Evolutionary conservation across 768 basidiomycete genomes (phyloP).

Genomic region (Collybiopsis luxurians): DNA sequence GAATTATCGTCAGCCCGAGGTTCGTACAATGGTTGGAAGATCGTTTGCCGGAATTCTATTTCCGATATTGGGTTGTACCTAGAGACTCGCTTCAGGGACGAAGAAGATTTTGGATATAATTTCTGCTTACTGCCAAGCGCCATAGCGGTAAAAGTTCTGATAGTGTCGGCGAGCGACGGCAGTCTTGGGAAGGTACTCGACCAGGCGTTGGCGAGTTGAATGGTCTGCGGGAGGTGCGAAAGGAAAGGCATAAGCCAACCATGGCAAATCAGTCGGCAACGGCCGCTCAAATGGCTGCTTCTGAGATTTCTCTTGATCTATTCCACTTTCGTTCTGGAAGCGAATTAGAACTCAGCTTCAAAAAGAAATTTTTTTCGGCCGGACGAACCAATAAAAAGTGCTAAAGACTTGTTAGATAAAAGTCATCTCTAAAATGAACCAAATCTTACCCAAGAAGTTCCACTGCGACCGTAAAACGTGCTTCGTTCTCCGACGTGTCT

Average conservation of each 20-base stretch:
- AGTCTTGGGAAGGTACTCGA: constrained; percentile 43
- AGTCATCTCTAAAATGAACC: not conserved
- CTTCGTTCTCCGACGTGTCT: constrained; percentile 53
- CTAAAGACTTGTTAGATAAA: constrained; percentile 24
- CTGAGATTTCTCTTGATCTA: constrained; percentile 46
- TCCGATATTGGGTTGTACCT: constrained; percentile 71
- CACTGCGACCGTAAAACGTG: constrained; percentile 62
- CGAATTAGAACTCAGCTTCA: constrained; percentile 1
- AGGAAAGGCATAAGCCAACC: constrained; percentile 61
- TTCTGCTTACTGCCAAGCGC: constrained; percentile 59
- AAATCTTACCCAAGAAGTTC: constrained; percentile 63
- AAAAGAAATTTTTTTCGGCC: not conserved
- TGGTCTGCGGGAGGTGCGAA: constrained; percentile 44
- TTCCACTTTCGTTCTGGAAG: constrained; percentile 54
- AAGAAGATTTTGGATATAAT: not conserved
- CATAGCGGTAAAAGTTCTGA: constrained; percentile 61
- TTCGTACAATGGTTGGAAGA: constrained; percentile 55
- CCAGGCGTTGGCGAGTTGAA: constrained; percentile 41
- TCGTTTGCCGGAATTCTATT: constrained; percentile 48
- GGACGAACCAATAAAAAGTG: constrained; percentile 60
- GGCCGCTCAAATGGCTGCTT: constrained; percentile 29
- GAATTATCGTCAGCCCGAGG: constrained; percentile 25
- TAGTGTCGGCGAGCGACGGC: constrained; percentile 37
- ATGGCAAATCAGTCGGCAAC: constrained; percentile 52
- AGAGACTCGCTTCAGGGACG: constrained; percentile 1